These are phyloP conservation scores for Hypericum perforatum DNA, from an alignment of 345 rosid genomes.

Conservation along the genomic window DNA sequence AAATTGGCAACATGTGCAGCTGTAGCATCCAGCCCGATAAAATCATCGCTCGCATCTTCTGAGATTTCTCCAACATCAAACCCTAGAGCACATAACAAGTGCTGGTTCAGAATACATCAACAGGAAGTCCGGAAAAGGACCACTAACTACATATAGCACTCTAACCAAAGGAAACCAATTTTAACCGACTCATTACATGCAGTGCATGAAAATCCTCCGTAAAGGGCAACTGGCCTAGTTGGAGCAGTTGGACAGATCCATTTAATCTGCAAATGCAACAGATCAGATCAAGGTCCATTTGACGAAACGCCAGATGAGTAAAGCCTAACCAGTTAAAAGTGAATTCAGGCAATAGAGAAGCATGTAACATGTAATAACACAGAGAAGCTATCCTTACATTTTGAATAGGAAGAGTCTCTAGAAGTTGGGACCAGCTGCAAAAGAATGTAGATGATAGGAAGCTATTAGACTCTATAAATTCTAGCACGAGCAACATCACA, in stretches of 20 bases:
- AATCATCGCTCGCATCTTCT: constrained; percentile 23
- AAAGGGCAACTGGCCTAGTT: constrained; percentile 22
- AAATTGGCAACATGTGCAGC: constrained; percentile 29
- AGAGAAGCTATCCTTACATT: constrained; percentile 38
- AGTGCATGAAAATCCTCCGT: constrained; percentile 28
- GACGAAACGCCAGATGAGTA: too few relatives aligned
- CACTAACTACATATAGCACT: neutral
- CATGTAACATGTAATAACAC: constrained; percentile 1
- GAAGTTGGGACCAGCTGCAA: constrained; percentile 61
- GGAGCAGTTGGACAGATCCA: constrained; percentile 33
- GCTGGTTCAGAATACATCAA: too few relatives aligned
- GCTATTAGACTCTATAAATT: too few relatives aligned
- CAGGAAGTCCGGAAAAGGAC: too few relatives aligned
- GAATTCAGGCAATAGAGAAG: constrained; percentile 3
- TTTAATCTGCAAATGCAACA: constrained; percentile 18
- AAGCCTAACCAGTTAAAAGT: neutral
- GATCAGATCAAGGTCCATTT: neutral
- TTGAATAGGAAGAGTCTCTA: constrained; percentile 62
- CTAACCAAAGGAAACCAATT: neutral
- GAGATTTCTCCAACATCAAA: constrained; percentile 26
- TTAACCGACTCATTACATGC: constrained; percentile 14
- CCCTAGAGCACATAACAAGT: too few relatives aligned
- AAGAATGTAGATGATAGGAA: too few relatives aligned
- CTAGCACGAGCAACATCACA: too few relatives aligned
- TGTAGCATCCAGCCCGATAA: constrained; percentile 28